Conservation (phyloP, 2,329 filamentous ascomycete species). For the Coleophoma cylindrospora region DNA sequence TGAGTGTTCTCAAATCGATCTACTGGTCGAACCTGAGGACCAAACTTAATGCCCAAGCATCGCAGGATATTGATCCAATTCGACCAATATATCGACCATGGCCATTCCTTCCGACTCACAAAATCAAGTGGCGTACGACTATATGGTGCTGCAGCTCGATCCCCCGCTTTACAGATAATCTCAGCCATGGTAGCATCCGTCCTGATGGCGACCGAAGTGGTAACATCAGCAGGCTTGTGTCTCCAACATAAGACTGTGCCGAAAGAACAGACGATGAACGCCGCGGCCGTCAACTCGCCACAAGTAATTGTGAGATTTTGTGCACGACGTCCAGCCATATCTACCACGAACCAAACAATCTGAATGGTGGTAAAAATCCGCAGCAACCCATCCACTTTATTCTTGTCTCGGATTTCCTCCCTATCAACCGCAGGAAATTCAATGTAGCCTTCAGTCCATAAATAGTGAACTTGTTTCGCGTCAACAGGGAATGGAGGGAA, state of each 20-base stretch:
- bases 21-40: neutral
- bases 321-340: slow-evolving; percentile 8
- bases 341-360: slow-evolving; percentile 18
- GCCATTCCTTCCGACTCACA: slow-evolving; percentile 14
- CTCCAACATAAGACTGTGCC: slow-evolving; percentile 13
- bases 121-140: slow-evolving; percentile 29
- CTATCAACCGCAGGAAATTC: slow-evolving; percentile 20
- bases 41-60: slow-evolving; percentile 2
- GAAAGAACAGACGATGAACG: slow-evolving; percentile 14
- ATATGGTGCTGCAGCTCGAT: slow-evolving; percentile 12
- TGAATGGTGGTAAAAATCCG: slow-evolving; percentile 4
- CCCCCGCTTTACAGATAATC: slow-evolving; percentile 9
- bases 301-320: slow-evolving; percentile 13
- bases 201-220: slow-evolving; percentile 5
- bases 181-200: slow-evolving; percentile 10
- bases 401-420: slow-evolving; percentile 24
- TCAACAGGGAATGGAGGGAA: slow-evolving; percentile 29
- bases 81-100: slow-evolving; percentile 10
- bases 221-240: slow-evolving; percentile 14
- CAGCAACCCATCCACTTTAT: slow-evolving; percentile 19
- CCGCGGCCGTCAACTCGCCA: slow-evolving; percentile 16
- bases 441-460: slow-evolving; percentile 23
- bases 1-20: slow-evolving; percentile 9
- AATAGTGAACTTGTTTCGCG: slow-evolving; percentile 27
- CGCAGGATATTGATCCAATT: slow-evolving; percentile 14